phyloP scores from a whole-genome alignment of 495 filamentous ascomycete genomes.

The Jackrogersella multiformis region DNA sequence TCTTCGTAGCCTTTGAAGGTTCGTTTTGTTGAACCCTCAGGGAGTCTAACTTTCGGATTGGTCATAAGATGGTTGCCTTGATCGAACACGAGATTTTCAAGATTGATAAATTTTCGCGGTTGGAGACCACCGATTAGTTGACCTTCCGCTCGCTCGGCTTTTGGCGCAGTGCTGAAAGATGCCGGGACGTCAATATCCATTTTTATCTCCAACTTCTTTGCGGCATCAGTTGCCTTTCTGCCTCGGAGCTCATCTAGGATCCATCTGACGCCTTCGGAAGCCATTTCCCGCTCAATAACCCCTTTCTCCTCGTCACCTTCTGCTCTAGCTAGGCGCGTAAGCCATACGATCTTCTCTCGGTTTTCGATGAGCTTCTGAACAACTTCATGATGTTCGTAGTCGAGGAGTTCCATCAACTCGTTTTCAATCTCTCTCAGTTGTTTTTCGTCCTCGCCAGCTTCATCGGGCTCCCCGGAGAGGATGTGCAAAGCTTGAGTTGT shows the following conservation, averaged over 20 bases:
- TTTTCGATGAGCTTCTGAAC: slow-evolving; percentile 94
- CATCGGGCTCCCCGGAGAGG: slow-evolving; percentile 76
- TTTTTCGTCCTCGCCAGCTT: slow-evolving; percentile 75
- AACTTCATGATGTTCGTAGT: slow-evolving; percentile 94
- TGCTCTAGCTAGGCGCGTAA: slow-evolving; percentile 85
- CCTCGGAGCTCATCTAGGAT: slow-evolving; percentile 86
- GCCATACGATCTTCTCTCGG: slow-evolving; percentile 91
- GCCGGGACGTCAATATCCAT: slow-evolving; percentile 91
- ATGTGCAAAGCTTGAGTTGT: slow-evolving; percentile 82
- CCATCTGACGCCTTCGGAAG: slow-evolving; percentile 81
- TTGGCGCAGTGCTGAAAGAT: slow-evolving; percentile 58
- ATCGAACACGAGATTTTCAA: slow-evolving; percentile 96
- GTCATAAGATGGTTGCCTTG: slow-evolving; percentile 99
- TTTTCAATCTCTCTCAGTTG: slow-evolving; percentile 94
- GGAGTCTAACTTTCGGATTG: slow-evolving; percentile 93
- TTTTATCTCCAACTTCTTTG: slow-evolving; percentile 83
- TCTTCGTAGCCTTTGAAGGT: slow-evolving; percentile 98
- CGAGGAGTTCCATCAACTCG: slow-evolving; percentile 96
- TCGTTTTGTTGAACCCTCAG: slow-evolving; percentile 91
- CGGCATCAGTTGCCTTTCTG: slow-evolving; percentile 60
- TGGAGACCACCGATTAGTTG: slow-evolving; percentile 85
- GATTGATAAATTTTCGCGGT: slow-evolving; percentile 84
- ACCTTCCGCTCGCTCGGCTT: slow-evolving; percentile 63
- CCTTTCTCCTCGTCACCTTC: slow-evolving; percentile 81
- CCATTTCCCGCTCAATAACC: slow-evolving; percentile 88